Base-by-base conservation (phyloP, 768 basidiomycete genomes). In the Mycena filopes region DNA sequence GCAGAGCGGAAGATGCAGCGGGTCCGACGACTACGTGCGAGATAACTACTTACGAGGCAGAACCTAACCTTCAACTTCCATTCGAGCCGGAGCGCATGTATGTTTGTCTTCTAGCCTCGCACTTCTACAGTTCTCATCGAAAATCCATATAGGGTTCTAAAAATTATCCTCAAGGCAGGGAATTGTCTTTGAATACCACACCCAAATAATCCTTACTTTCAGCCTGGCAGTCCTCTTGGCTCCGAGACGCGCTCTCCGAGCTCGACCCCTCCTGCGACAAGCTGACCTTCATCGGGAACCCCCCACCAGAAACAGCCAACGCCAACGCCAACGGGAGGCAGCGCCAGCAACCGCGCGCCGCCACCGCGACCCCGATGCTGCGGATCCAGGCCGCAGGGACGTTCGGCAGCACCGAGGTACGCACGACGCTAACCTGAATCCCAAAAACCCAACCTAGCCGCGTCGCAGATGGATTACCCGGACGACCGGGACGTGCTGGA, bases 401-500 rank as follows among this genome's bases (percentile, higher is more conserved):
- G 31, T 93, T 93, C 75, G 96, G 95, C 6, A 92, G 86, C 66
- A 93, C 93, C 1, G 93, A 97, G 83, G 95, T 93, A 48, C n/a
- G n/a, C n/a, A n/a, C n/a, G n/a, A n/a, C n/a, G n/a, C n/a, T n/a
- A n/a, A n/a, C n/a, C 29, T 28, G 15, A 61, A 25, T 41, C 62
- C 15, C 11, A 36, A 36, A 10, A 36, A 36, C 36, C 55, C 68
- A 21, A n/a, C n/a, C n/a, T n/a, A n/a, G n/a, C n/a, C n/a, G n/a
- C 42, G 20, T 6, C 18, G 31, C 71, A 96, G 95, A 94, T 98
- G 89, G 96, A 99, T 78, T 99, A 96, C 67, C 95, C 95, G 4
- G 95, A 94, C 70, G 95, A 97, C 72, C 84, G 86, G 50, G 95
- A 98, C 53, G 93, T 99, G 0, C 83, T 98, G 31, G 95, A 98